Evolutionary conservation across 352 stramenopile species (phyloP).

Genomic region (Phytophthora constricta): DNA sequence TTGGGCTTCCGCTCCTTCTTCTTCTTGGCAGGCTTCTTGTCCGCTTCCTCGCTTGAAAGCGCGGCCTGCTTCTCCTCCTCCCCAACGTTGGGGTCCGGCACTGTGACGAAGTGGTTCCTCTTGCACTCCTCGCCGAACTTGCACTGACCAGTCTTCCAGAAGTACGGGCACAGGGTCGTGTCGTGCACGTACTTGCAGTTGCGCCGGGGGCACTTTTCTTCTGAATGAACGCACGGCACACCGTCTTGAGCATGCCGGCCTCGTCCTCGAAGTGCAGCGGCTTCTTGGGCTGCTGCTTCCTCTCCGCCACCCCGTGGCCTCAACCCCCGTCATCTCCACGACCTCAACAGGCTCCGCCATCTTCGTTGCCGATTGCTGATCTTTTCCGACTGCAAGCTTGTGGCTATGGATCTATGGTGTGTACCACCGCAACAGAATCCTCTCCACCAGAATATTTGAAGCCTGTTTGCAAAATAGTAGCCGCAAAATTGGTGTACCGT

Average conservation of each 20-base stretch:
- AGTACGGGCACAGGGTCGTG: constrained; percentile 50
- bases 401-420: too few species aligned
- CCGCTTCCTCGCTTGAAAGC: neutral
- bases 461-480: too few species aligned
- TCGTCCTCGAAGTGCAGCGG: constrained; percentile 56
- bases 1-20: constrained; percentile 30
- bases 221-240: constrained; percentile 65
- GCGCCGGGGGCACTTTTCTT: constrained; percentile 38
- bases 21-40: constrained; percentile 30
- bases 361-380: neutral
- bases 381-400: neutral
- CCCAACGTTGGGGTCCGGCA: constrained; percentile 19
- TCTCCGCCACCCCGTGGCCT: constrained; percentile 8
- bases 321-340: too few species aligned
- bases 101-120: constrained; percentile 63
- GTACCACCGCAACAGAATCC: too few species aligned
- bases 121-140: constrained; percentile 62
- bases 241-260: constrained; percentile 62
- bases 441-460: too few species aligned
- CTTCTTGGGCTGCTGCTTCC: constrained; percentile 21
- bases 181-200: constrained; percentile 66
- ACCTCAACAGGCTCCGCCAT: neutral
- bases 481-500: too few species aligned
- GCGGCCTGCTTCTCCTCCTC: constrained; percentile 8
- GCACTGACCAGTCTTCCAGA: constrained; percentile 57